phyloP scores from a whole-genome alignment of 495 filamentous ascomycete genomes.

The Daldinia loculata region DNA sequence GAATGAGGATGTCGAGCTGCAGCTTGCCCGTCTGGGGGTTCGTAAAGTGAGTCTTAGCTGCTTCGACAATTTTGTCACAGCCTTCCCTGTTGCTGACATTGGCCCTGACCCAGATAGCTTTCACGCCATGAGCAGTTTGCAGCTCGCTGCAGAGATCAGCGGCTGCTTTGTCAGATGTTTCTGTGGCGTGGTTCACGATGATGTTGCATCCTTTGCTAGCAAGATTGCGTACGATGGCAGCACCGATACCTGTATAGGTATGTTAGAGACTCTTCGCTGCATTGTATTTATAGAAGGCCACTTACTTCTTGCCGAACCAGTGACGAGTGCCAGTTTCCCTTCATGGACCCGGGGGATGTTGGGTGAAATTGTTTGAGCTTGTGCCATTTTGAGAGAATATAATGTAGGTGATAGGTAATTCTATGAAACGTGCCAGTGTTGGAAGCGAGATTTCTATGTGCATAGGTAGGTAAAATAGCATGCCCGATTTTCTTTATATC shows the following conservation, averaged over 20 bases:
- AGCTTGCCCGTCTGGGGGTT: conserved; percentile 50
- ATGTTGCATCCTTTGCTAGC: conserved; percentile 76
- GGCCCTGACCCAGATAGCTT: not conserved
- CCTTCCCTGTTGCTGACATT: not conserved
- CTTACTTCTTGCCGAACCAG: not conserved
- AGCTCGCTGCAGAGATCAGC: conserved; percentile 42
- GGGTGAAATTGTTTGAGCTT: not conserved
- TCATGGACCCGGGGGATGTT: not conserved
- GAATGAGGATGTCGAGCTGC: conserved; percentile 83
- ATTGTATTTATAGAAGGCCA: not conserved
- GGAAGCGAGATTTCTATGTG: not conserved
- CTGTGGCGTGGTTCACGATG: conserved; percentile 75
- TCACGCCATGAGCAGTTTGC: not conserved
- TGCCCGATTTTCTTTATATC: not conserved
- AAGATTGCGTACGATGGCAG: conserved; percentile 81
- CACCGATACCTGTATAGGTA: conserved; percentile 74
- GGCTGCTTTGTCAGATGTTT: conserved; percentile 43
- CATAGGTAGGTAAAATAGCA: not conserved
- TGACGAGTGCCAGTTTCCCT: not conserved
- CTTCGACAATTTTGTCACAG: conserved; percentile 31
- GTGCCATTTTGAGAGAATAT: not conserved
- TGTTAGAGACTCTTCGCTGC: not conserved
- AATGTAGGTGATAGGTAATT: not conserved
- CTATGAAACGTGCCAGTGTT: not conserved
- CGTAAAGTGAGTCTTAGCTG: conserved; percentile 39